Evolutionary conservation across 371 early-diverging fungal species (phyloP).

Genomic region (Actinomucor elegans): DNA sequence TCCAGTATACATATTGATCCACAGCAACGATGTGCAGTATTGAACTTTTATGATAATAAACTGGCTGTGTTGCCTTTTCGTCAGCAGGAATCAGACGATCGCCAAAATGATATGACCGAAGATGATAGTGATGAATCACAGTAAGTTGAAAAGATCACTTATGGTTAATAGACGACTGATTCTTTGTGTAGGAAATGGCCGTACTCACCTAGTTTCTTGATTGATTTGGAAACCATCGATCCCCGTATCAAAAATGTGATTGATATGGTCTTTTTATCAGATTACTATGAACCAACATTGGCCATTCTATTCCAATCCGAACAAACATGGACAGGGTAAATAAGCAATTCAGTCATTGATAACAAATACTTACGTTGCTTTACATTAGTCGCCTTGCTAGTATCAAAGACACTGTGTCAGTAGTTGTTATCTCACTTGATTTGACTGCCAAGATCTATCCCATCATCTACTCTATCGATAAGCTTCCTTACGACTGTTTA

Average conservation of each 20-base stretch:
- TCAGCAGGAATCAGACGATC: slow-evolving; percentile 56
- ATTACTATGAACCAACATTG: slow-evolving; percentile 92
- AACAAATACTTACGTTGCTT: neutral
- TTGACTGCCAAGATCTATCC: slow-evolving; percentile 72
- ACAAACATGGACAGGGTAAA: slow-evolving; percentile 88
- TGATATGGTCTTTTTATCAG: slow-evolving; percentile 88
- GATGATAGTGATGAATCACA: slow-evolving; percentile 50
- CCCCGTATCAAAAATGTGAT: slow-evolving; percentile 77
- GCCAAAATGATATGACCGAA: slow-evolving; percentile 24
- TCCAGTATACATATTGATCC: slow-evolving; percentile 76
- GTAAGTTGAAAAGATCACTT: slow-evolving; percentile 24
- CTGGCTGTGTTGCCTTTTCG: slow-evolving; percentile 91
- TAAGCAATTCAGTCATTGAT: neutral
- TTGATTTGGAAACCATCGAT: slow-evolving; percentile 70
- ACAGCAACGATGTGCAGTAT: slow-evolving; percentile 82
- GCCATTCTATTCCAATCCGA: slow-evolving; percentile 87
- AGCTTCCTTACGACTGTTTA: slow-evolving; percentile 83
- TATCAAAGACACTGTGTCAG: slow-evolving; percentile 73
- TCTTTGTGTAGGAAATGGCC: slow-evolving; percentile 70
- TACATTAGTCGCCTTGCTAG: slow-evolving; percentile 60
- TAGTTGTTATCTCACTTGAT: slow-evolving; percentile 89
- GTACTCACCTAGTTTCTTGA: slow-evolving; percentile 78
- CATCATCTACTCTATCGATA: slow-evolving; percentile 74
- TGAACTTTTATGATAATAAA: slow-evolving; percentile 85
- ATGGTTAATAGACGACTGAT: neutral